Percentiles rank a stretch among this genome's conserved stretches.
Evolutionary conservation across 768 basidiomycete species (phyloP).

Genomic region (Phallus indusiatus): DNA sequence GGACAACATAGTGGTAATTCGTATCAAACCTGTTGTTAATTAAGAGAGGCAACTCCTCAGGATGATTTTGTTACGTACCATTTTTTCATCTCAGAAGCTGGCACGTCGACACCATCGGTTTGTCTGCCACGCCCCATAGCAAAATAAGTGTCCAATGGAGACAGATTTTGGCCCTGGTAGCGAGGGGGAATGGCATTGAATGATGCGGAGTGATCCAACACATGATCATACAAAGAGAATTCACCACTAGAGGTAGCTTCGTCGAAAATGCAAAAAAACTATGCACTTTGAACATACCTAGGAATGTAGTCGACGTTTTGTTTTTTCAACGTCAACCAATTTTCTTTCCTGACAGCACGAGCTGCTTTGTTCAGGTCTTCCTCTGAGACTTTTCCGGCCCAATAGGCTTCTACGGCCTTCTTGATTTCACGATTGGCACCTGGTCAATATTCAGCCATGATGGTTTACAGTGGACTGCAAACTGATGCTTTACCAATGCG

Average conservation of each 20-base stretch:
- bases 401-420: slow-evolving; percentile 98
- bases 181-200: slow-evolving; percentile 97
- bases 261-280: slow-evolving; percentile 12
- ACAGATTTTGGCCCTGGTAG: slow-evolving; percentile 78
- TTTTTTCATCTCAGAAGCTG: slow-evolving; percentile 99
- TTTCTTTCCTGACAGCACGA: slow-evolving; percentile 77
- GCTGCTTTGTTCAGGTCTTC: slow-evolving; percentile 84
- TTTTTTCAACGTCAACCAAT: slow-evolving; percentile 79
- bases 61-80: slow-evolving; percentile 43
- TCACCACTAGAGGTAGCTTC: slow-evolving; percentile 60
- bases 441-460: slow-evolving; percentile 20
- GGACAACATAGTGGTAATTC: slow-evolving; percentile 98
- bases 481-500: slow-evolving; percentile 57
- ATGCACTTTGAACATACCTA: slow-evolving; percentile 45
- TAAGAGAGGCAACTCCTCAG: slow-evolving; percentile 6
- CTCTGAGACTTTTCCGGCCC: slow-evolving; percentile 84
- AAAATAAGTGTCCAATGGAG: slow-evolving; percentile 90
- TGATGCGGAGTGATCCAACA: slow-evolving; percentile 90
- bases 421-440: slow-evolving; percentile 93
- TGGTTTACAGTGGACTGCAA: neutral
- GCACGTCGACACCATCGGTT: slow-evolving; percentile 88
- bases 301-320: slow-evolving; percentile 86
- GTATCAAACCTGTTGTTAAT: slow-evolving; percentile 74
- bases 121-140: slow-evolving; percentile 99
- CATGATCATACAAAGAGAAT: slow-evolving; percentile 97